A percentile compares a stretch with the other conserved stretches of the same genome.
Evolutionary conservation across 306 rosid species (phyloP).

Genomic region (Cucumis sativus): Cucumber_9930_V3 NC_026659.2:3806501-3807000

Average conservation of each 20-base stretch:
- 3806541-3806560: neutral
- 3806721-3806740: neutral
- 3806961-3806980: no score
- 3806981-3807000: neutral
- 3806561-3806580: neutral
- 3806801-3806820: neutral
- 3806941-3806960: neutral
- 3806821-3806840: neutral
- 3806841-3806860: neutral
- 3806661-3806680: neutral
- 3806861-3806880: neutral
- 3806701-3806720: neutral
- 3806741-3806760: neutral
- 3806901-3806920: neutral
- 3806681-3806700: neutral
- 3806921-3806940: neutral
- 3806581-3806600: conserved; percentile 1
- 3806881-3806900: neutral
- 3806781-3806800: neutral
- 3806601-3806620: neutral
- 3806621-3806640: neutral
- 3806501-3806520: neutral
- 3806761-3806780: neutral
- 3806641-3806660: neutral
- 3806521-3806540: neutral